Percentiles rank a stretch among this genome's conserved stretches.
These are phyloP conservation scores for Aspergillus avenaceus DNA, from an alignment of 495 filamentous ascomycete species.

Conservation along the genomic window DNA sequence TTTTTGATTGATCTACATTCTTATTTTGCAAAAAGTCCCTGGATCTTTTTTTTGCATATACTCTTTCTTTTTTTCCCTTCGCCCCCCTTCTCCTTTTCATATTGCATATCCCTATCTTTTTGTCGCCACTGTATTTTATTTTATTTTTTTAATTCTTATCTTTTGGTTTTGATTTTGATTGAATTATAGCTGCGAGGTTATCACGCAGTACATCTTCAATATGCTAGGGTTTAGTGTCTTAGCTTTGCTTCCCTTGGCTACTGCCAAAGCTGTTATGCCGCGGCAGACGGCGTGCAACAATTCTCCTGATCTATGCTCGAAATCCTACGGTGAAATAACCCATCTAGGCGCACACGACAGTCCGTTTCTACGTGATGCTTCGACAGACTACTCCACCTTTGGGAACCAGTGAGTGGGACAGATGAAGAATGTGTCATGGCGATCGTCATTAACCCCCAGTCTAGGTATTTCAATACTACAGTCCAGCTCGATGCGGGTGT, in stretches of 20 bases:
- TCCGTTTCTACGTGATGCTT: slow-evolving; percentile 51
- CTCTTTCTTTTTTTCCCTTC: not conserved
- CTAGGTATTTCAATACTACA: slow-evolving; percentile 64
- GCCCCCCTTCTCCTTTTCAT: not conserved
- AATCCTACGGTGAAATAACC: slow-evolving; percentile 58
- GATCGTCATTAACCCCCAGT: not conserved
- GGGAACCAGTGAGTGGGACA: slow-evolving; percentile 56
- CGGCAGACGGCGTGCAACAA: slow-evolving; percentile 56
- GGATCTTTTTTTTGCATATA: not conserved
- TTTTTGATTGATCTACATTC: not conserved
- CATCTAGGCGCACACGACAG: slow-evolving; percentile 63
- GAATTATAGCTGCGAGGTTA: too few species aligned
- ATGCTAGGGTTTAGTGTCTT: slow-evolving; percentile 31
- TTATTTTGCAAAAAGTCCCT: too few species aligned
- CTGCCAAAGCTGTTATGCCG: slow-evolving; percentile 25
- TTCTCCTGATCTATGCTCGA: slow-evolving; percentile 54
- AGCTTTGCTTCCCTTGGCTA: slow-evolving; percentile 27
- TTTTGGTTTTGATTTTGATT: too few species aligned
- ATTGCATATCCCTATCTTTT: not conserved
- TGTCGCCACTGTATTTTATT: too few species aligned
- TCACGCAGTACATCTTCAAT: not conserved
- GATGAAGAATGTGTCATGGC: not conserved
- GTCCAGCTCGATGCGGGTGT: slow-evolving; percentile 66
- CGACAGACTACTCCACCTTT: slow-evolving; percentile 48
- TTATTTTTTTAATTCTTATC: too few species aligned